Base-by-base conservation (phyloP, 75 land plant species). In the Cryptomeria japonica region DNA sequence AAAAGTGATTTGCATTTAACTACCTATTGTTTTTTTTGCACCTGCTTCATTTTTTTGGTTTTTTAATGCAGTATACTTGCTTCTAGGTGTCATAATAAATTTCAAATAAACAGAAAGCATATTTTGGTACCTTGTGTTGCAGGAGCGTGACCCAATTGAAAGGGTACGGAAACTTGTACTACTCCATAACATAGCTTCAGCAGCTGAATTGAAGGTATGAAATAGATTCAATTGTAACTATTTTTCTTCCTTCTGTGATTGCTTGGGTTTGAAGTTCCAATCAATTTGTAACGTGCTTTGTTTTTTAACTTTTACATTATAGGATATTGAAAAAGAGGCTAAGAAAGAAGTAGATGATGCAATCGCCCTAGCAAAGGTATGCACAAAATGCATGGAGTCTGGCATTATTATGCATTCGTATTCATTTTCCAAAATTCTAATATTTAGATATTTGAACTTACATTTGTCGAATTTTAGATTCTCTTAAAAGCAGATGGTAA, bases 131-230 rank as follows among this genome's bases (percentile, higher is more conserved):
- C 46, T 31, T 87, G 56, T 25, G 42, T 36, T 90, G 32, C 93
- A 98, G 99, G 99, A 98, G 87, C 96, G 99, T 51, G 99, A 98
- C 89, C 99, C 99, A 46, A 95, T 98, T 94, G 99, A 98, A 90
- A 95, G 99, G 89, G 88, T 98, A 18, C 90, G 99, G 80, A 98
- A 98, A 49, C 84, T 98, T 86, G 84, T 98, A 38, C 80, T 97
- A 70, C 31, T 94, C 31, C 92, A 96, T 90, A 95, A 97, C 72
- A 88, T 98, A 61, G 95, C 95, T 15, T 90, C 96, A 47, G 99
- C 94, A 42, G 89, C 92, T 80, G 99, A 98, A 84, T 89, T 98
- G 76, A 98, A 98, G 99, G 99, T 97, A 82, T 77, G 44, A 49
- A 84, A 64, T 37, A 39, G n/a, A 47, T 49, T 56, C 3, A 61